Base-by-base conservation (phyloP, 495 filamentous ascomycete genomes). In the Aspergillus nanangensis region DNA sequence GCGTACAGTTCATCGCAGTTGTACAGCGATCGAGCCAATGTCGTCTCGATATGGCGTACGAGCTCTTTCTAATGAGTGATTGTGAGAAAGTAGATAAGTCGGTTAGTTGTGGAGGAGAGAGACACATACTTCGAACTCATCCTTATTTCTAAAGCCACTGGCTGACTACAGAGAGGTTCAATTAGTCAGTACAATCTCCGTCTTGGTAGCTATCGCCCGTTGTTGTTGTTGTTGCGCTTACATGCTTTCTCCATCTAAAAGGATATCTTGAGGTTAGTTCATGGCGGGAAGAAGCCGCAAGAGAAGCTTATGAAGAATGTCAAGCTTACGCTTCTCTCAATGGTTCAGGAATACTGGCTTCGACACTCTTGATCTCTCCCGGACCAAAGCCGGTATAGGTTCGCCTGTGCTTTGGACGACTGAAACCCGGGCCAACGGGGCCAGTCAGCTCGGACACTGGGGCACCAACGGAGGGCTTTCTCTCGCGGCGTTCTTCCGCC, bases 1-100 rank as follows among this genome's bases (percentile, higher is more conserved):
- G 60, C 72, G 47, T 56, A 81, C 61, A 80, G 60, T 66, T 98
- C 94, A 74, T 98, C 93, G 72, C 94, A 97, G 69, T 98, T 98
- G 78, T 88, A 98, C 62, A 98, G 80, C 52, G 90, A 95, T 13
- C 93, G 88, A 51, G 94, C 93, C 45, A 98, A 77, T 2, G 93
- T 96, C 3, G 94, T 97, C 65, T 98, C 94, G 58, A 98, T 83
- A 74, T 98, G 93, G 36, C 84, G 85, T 41, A 98, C 88, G 35
- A 93, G 75, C 57, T 95, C 90, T 57, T 71, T 78, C 80, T 92
- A 65, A n/a, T n/a, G 18, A 29, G 10, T 11, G 22, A 20, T 15
- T 1, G 38, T 58, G 5, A 55, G 45, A 15, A 37, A 42, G 40
- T 9, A 5, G 3, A 24, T 1, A 14, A 19, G 14, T 5, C 4